Base-by-base conservation (phyloP, 2,329 filamentous ascomycete species). In the Orbilia javanica region DNA sequence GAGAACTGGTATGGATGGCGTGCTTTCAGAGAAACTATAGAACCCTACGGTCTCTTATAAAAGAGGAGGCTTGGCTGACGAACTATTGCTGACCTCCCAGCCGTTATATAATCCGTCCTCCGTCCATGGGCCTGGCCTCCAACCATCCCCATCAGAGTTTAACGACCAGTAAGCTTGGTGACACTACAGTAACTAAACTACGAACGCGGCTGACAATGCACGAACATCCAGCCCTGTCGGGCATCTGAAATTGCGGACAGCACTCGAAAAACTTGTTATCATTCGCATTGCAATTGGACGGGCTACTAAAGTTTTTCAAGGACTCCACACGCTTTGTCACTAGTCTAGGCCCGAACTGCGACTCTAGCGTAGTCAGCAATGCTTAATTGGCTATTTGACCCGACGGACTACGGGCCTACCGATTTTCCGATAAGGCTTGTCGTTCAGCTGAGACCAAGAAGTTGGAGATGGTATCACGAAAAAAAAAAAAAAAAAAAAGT, bases 61-160 rank as follows among this genome's bases (percentile, higher is more conserved):
- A 31, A 42, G 15, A n/a, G 52, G 13, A 42, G 55, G 18, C 55
- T 60, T 60, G 31, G 55, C 34, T 42, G 13, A 11, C 52, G 15
- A 57, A 57, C 11, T 36, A 11, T 36, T 31, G 55, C 18, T 22
- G 18, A 27, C 18, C 4, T n/a, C 18, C 55, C 55, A 60, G 34
- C 34, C 34, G 22, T 60, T 60, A 57, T 60, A 60, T 60, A 60
- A 60, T 60, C 55, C 2, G 18, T 39, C 29, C 31, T n/a, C n/a
- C n/a, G n/a, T n/a, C n/a, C n/a, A n/a, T 5, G 31, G 39, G 2
- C 3, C 39, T 42, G 8, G 42, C 15, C 42, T 44, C 42, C 42
- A 2, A 44, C 39, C 10, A 8, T 48, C 20, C 44, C 20, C 8
- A 34, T 18, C 34, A 3, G 2, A 20, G 20, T 57, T 29, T 7